Percentiles rank a stretch among this genome's conserved stretches.
These are phyloP conservation scores for Schizochytrium sp. DNA, from an alignment of 108 stramenopile species.

Conservation along the genomic window DNA sequence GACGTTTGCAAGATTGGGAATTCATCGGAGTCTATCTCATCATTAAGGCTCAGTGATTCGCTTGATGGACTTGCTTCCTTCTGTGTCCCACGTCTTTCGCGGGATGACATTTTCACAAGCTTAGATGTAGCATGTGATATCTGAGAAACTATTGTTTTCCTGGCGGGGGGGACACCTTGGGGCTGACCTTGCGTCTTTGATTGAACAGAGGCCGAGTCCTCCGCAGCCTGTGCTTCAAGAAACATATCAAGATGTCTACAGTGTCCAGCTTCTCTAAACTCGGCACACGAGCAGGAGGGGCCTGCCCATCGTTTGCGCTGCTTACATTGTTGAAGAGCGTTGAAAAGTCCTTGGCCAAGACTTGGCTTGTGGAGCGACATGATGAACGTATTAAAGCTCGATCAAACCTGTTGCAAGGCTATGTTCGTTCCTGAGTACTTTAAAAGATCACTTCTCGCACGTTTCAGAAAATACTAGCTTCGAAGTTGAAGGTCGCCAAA, in stretches of 20 bases:
- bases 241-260: constrained; percentile 53
- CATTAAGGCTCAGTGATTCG: not conserved
- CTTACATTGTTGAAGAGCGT: not conserved
- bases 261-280: not conserved
- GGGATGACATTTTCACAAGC: no score
- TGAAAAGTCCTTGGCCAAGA: no score
- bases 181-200: not conserved
- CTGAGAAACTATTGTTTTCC: not conserved
- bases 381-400: no score
- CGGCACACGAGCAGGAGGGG: not conserved
- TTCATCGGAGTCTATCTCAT: not conserved
- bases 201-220: not conserved
- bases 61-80: not conserved
- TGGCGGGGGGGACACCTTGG: not conserved
- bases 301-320: constrained; percentile 32
- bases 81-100: not conserved
- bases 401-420: no score
- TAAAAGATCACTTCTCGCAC: no score
- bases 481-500: no score
- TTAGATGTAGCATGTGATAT: not conserved
- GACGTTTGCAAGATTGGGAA: not conserved
- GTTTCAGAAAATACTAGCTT: no score
- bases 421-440: no score
- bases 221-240: not conserved
- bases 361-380: no score